These are phyloP conservation scores for Casaregolazyma suthepensis DNA, from an alignment of 1,139 yeast species.

Conservation along the genomic window DNA sequence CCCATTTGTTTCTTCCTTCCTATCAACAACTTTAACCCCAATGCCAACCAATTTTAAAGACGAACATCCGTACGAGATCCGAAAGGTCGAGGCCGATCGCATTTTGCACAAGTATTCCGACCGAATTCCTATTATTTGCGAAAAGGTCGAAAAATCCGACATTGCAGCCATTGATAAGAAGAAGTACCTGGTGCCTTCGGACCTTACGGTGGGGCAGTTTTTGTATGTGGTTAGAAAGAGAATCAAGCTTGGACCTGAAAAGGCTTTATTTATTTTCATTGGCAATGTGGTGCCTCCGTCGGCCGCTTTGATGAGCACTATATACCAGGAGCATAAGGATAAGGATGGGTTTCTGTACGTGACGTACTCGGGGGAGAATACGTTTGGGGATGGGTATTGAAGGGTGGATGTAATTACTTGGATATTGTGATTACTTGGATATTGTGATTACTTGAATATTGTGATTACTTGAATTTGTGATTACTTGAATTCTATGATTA, in stretches of 20 bases:
- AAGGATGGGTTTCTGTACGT: slow-evolving; percentile 96
- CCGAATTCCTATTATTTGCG: slow-evolving; percentile 93
- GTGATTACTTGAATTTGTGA: too few relatives aligned
- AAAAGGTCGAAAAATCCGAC: slow-evolving; percentile 94
- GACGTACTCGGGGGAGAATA: slow-evolving; percentile 54
- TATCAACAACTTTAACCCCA: neutral
- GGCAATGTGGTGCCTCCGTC: slow-evolving; percentile 97
- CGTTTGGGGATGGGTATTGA: slow-evolving; percentile 40
- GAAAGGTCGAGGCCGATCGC: slow-evolving; percentile 93
- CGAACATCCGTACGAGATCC: slow-evolving; percentile 86
- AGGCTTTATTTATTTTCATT: slow-evolving; percentile 94
- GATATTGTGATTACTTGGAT: too few relatives aligned
- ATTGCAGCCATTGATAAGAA: slow-evolving; percentile 95
- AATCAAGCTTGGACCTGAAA: slow-evolving; percentile 91
- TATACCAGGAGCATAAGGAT: slow-evolving; percentile 94
- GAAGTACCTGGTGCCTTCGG: slow-evolving; percentile 93
- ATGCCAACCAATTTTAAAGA: slow-evolving; percentile 90
- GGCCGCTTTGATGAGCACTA: slow-evolving; percentile 90
- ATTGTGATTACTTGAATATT: too few relatives aligned
- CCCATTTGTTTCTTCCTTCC: neutral
- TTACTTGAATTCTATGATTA: too few relatives aligned
- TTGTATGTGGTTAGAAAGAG: slow-evolving; percentile 96
- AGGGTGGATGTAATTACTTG: too few relatives aligned
- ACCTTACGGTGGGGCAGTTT: slow-evolving; percentile 94
- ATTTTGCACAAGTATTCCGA: slow-evolving; percentile 85